Evolutionary conservation across 75 land plant species (phyloP), one percentile per base, ranked within the genome.

Genomic region (Pinus albicaulis): DNA sequence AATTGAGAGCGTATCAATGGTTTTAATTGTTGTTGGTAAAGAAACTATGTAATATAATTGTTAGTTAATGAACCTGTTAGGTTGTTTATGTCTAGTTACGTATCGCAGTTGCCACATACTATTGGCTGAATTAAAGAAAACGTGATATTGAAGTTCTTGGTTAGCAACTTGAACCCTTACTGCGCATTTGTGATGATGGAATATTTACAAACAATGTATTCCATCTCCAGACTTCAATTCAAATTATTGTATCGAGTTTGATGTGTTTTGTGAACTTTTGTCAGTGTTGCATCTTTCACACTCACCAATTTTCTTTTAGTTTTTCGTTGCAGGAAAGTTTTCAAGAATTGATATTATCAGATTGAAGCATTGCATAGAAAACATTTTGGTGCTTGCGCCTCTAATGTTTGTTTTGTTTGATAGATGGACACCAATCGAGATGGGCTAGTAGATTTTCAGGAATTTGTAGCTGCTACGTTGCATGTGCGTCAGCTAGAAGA

Each of bases 401-500:
- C 52, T 68, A 68, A 68, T 23, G n/a, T 4, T 41, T 20, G 22
- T 65, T 31, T 66, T 68, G 26, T 36, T 68, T 48, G 53, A 48
- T 48, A 78, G 80, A 78, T 78, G 80, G 80, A 78, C 79, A 55
- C 57, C 79, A 78, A 78, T 34, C 44, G 80, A 41, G 80, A 78
- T 34, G 80, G 80, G 44, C 53, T 78, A 20, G 80, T 78, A 13
- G 82, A 80, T 65, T 80, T 78, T 44, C 36, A 80, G 56, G 82
- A 80, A 63, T 80, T 80, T 77, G 82, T 80, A 10, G 81, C 82
- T 63, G 81, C 82, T 28, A 80, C 82, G 16, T 24, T 80, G 23
- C 82, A 80, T 65, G 82, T 80, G 23, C 55, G 78, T 65, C 82
- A 80, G 58, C 74, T 80, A 36, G 82, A 80, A 41, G 81, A 78